Percentiles rank a stretch among this genome's conserved stretches.
These are phyloP conservation scores for Halenospora varia DNA, from an alignment of 495 filamentous ascomycete species.

Conservation along the genomic window DNA sequence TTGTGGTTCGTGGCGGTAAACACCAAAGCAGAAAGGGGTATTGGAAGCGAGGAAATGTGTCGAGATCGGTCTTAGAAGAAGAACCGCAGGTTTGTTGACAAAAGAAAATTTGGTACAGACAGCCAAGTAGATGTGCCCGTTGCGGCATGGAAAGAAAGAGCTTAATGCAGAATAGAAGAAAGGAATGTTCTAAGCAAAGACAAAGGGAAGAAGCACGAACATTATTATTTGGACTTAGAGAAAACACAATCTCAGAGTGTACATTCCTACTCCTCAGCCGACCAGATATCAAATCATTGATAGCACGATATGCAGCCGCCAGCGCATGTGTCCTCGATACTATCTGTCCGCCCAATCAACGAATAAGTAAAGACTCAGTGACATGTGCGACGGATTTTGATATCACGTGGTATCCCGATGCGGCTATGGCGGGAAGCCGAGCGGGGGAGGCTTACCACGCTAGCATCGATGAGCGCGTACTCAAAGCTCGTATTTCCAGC, in stretches of 20 bases:
- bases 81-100: no score
- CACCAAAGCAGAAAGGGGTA: no score
- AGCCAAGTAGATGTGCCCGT: no score
- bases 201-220: constrained; percentile 29
- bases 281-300: constrained; percentile 55
- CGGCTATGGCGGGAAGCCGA: no score
- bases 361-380: not conserved
- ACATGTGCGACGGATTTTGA: not conserved
- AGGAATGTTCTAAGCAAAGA: constrained; percentile 16
- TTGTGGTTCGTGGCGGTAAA: no score
- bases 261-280: constrained; percentile 78
- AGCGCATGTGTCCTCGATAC: constrained; percentile 38
- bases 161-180: not conserved
- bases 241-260: constrained; percentile 89
- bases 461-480: constrained; percentile 90
- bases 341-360: no score
- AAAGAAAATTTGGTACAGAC: no score
- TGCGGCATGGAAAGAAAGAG: no score
- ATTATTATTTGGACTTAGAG: constrained; percentile 80
- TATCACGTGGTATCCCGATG: no score
- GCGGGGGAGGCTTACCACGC: constrained; percentile 44
- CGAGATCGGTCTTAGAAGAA: no score
- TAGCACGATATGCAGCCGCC: constrained; percentile 73
- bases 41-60: no score
- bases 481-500: constrained; percentile 78